A percentile compares a stretch with the other conserved stretches of the same genome.
These are phyloP conservation scores for Lactarius psammicola DNA, from an alignment of 768 basidiomycete species.

Conservation along the genomic window DNA sequence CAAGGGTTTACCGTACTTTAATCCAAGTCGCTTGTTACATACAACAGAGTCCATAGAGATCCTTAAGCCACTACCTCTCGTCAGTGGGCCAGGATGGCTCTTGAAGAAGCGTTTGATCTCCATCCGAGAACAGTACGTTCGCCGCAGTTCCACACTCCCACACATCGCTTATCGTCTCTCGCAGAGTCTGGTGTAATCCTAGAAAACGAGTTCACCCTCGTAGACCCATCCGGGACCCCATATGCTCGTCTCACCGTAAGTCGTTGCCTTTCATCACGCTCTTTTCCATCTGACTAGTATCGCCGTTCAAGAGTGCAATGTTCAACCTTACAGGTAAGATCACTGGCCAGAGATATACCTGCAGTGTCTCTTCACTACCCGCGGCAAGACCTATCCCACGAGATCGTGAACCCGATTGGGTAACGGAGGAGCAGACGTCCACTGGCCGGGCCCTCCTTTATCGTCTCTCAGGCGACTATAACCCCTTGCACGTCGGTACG, in stretches of 20 bases:
- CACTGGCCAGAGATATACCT: constrained; percentile 41
- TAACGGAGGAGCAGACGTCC: constrained; percentile 42
- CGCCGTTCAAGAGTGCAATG: background rate
- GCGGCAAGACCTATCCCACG: constrained; percentile 38
- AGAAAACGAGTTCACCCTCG: constrained; percentile 59
- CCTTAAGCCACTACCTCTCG: constrained; percentile 68
- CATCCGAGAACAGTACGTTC: constrained; percentile 77
- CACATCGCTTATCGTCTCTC: background rate
- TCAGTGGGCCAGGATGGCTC: constrained; percentile 79
- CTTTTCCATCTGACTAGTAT: background rate
- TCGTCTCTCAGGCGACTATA: constrained; percentile 53
- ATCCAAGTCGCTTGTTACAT: constrained; percentile 69
- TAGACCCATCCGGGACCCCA: constrained; percentile 56
- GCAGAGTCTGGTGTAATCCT: constrained; percentile 74
- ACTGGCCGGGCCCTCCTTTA: constrained; percentile 47
- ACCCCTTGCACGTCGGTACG: constrained; percentile 49
- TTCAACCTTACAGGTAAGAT: constrained; percentile 47
- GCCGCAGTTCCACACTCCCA: background rate
- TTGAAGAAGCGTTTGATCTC: constrained; percentile 63
- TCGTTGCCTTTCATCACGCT: background rate
- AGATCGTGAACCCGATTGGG: constrained; percentile 43
- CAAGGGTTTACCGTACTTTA: constrained; percentile 68
- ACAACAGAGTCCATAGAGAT: constrained; percentile 78
- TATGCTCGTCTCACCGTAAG: constrained; percentile 45
- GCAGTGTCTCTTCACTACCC: constrained; percentile 40